phyloP scores from a whole-genome alignment of 2,329 filamentous ascomycete species.

The Bimuria novae-zelandiae region DNA sequence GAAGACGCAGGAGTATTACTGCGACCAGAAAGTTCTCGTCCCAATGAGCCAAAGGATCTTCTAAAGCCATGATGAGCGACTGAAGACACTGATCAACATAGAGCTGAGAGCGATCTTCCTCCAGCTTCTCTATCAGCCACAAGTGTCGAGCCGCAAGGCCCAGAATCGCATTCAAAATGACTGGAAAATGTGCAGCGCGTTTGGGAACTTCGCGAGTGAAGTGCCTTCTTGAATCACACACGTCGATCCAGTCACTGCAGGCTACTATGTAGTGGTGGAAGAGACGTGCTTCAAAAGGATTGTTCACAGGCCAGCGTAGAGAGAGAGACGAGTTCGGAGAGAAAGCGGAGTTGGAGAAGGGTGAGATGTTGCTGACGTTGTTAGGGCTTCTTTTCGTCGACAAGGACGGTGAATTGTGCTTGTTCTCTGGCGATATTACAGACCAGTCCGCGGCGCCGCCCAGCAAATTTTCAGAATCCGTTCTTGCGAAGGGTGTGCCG shows the following conservation, averaged over 20 bases:
- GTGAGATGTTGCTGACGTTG: slow-evolving; percentile 15
- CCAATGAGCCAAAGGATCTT: slow-evolving; percentile 48
- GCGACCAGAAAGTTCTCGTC: slow-evolving; percentile 55
- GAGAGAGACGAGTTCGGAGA: slow-evolving; percentile 26
- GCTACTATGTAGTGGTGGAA: slow-evolving; percentile 37
- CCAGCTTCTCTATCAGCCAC: slow-evolving; percentile 43
- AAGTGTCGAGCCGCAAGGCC: slow-evolving; percentile 54
- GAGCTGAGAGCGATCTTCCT: slow-evolving; percentile 50
- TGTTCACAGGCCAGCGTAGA: slow-evolving; percentile 31
- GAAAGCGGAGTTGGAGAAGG: slow-evolving; percentile 32
- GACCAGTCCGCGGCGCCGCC: slow-evolving; percentile 4
- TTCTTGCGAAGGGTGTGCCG: not conserved
- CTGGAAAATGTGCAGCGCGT: slow-evolving; percentile 52
- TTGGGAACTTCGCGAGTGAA: slow-evolving; percentile 55
- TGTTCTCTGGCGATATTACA: not conserved
- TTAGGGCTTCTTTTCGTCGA: slow-evolving; percentile 5
- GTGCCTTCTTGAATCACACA: slow-evolving; percentile 31
- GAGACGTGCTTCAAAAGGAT: slow-evolving; percentile 30
- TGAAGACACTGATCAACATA: slow-evolving; percentile 55
- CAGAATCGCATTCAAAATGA: slow-evolving; percentile 54
- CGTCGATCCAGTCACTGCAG: slow-evolving; percentile 37
- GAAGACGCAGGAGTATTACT: slow-evolving; percentile 55
- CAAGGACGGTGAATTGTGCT: slow-evolving; percentile 5
- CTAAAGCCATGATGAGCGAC: slow-evolving; percentile 52
- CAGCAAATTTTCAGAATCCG: not conserved